phyloP scores from a whole-genome alignment of 2,329 filamentous ascomycete species.

The Scedosporium aurantiacum region DNA sequence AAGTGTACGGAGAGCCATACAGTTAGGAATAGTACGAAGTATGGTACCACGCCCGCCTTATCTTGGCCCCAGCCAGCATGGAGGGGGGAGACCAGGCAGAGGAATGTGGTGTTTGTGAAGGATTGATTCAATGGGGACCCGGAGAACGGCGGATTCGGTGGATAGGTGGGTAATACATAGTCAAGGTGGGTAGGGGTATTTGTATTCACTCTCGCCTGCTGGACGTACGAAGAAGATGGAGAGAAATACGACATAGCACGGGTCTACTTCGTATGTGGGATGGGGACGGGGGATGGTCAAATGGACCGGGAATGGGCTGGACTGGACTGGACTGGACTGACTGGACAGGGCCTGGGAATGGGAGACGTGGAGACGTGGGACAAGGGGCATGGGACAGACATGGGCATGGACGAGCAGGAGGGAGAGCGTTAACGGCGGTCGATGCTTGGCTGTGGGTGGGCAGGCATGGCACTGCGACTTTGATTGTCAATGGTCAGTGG shows the following conservation, averaged over 20 bases:
- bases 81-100: too few species aligned
- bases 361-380: background rate
- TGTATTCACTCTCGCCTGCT: too few species aligned
- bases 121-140: background rate
- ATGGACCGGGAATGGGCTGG: background rate
- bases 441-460: background rate
- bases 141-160: background rate
- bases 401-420: too few species aligned
- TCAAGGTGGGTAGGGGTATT: background rate
- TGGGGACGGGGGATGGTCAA: background rate
- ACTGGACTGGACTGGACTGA: too few species aligned
- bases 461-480: background rate
- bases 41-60: conserved; percentile 5
- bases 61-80: background rate
- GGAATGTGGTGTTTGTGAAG: too few species aligned
- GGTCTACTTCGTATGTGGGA: background rate
- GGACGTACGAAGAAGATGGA: too few species aligned
- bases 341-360: background rate
- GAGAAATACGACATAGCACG: too few species aligned
- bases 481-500: background rate
- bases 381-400: too few species aligned
- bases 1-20: conserved; percentile 4
- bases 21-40: background rate
- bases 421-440: too few species aligned
- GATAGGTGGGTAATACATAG: background rate